Evolutionary conservation across 2,329 filamentous ascomycete genomes (phyloP), one percentile per base, ranked within the genome.

Genomic region (Cercospora sojina): DNA sequence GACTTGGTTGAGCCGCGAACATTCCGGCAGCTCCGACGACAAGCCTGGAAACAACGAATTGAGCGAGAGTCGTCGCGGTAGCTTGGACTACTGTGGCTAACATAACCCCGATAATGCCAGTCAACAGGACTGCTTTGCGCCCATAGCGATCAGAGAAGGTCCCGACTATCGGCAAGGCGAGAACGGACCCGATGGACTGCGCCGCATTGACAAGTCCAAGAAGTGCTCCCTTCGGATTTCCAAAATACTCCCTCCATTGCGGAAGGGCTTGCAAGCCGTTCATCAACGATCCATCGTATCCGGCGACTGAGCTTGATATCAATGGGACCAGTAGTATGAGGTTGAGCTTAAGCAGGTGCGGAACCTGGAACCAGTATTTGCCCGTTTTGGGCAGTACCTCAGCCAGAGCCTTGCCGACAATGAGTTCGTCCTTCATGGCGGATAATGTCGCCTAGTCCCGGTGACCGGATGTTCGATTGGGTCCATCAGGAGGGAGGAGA

Each of bases 221-320:
- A 16, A 76, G 70, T 9, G 77, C 74, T 3, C 77, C 79, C 13
- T 69, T 49, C 1, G 80, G 80, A 41, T 79, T 71, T 27, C 74
- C 74, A 59, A 83, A 82, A 64, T 81, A 82, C 1, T 68, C 64
- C 61, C 78, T 76, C 81, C 82, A 83, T 62, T 68, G 66, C 18
- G 41, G 35, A 32, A 68, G 41, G 8, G 81, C 77, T 62, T 83
- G 80, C 0, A 83, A 74, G 10, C 80, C 82, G 66, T 83, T 83
- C 70, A 72, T 80, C 66, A 83, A 76, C 1, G 79, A 80, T 12
- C 69, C 81, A 78, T 83, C 82, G 49, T 82, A 84, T 3, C 82
- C 82, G 38, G 78, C 78, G 1, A 79, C 78, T 0, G 79, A 76
- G 0, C 81, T 80, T 0, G 80, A 82, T 0, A 83, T 67, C 3